Evolutionary conservation across 495 filamentous ascomycete genomes (phyloP), one percentile per base, ranked within the genome.

Genomic region (Bacidia gigantensis): DNA sequence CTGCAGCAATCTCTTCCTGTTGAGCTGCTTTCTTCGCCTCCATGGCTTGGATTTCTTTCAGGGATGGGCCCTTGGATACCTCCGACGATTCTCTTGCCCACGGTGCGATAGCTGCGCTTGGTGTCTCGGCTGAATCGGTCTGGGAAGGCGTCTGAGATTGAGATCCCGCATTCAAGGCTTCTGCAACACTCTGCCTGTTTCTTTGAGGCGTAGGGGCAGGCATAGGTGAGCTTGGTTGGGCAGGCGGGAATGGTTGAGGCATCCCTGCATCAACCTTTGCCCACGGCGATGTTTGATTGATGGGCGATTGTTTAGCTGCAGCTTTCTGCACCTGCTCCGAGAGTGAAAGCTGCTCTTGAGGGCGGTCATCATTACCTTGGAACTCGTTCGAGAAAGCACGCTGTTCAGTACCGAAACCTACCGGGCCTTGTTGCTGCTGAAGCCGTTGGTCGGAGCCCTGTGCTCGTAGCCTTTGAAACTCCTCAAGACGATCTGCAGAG

Each of bases 41-140:
- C 22, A 86, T 79, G 66, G 95, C 92, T 62, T 98, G 92, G 38
- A 98, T 98, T 60, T 98, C 89, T 68, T 87, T 96, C 51, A 98
- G 73, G 51, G 89, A 95, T 2, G 90, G 92, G 0, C 86, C 88
- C 69, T 87, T 96, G 25, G 85, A 79, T 18, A 79, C 65, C 61
- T 89, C 89, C 20, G 77, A 71, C 11, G 75, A 70, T 55, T 96
- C 87, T 64, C 88, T 89, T 3, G 92, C 92, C 92, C 92, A 98
- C 0, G 92, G 92, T 1, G 92, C 92, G 45, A 95, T 72, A 1
- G 87, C 83, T 2, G 86, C 72, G 32, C 72, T 66, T 0, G 74
- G 74, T 3, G 77, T 72, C 55, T 81, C 79, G 29, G 73, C 63
- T 0, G 76, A 69, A 40, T 71, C 87, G 7, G 88, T 90, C 55